phyloP scores from a whole-genome alignment of 371 early-diverging fungal genomes.

The Funneliformis caledonium region DNA sequence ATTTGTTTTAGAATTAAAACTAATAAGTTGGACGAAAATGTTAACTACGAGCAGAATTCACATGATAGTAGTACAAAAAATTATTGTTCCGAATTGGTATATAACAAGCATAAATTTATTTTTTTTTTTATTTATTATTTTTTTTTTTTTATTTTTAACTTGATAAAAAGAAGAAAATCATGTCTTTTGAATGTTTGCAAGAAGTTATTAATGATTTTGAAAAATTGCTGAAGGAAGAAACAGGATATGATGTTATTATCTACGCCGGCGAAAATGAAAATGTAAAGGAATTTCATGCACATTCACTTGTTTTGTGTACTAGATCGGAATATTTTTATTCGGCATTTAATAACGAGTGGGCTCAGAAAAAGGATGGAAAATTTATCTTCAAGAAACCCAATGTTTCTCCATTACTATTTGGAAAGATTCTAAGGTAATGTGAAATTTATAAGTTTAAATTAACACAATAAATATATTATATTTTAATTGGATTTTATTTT shows the following conservation, averaged over 20 bases:
- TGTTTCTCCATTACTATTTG: conserved; percentile 16
- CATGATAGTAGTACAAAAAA: too few species aligned
- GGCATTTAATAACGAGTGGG: neutral
- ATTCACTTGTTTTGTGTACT: neutral
- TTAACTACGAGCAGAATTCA: too few species aligned
- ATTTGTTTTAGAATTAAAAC: too few species aligned
- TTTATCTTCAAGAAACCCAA: conserved; percentile 10
- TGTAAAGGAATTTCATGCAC: conserved; percentile 17
- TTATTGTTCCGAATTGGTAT: too few species aligned
- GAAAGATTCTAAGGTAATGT: conserved; percentile 25
- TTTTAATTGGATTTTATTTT: neutral
- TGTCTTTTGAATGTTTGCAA: too few species aligned
- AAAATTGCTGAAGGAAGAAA: too few species aligned
- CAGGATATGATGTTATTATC: conserved; percentile 11
- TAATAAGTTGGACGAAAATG: too few species aligned
- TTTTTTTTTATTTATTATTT: too few species aligned
- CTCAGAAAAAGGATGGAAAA: neutral
- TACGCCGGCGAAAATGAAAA: neutral
- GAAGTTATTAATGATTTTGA: too few species aligned
- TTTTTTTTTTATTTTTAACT: too few species aligned
- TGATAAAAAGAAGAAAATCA: too few species aligned
- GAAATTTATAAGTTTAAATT: neutral
- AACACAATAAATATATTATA: neutral
- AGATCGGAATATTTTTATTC: conserved; percentile 15
- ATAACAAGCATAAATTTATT: too few species aligned